Evolutionary conservation across 2,329 filamentous ascomycete species (phyloP).

Genomic region (Gremmenia infestans): DNA sequence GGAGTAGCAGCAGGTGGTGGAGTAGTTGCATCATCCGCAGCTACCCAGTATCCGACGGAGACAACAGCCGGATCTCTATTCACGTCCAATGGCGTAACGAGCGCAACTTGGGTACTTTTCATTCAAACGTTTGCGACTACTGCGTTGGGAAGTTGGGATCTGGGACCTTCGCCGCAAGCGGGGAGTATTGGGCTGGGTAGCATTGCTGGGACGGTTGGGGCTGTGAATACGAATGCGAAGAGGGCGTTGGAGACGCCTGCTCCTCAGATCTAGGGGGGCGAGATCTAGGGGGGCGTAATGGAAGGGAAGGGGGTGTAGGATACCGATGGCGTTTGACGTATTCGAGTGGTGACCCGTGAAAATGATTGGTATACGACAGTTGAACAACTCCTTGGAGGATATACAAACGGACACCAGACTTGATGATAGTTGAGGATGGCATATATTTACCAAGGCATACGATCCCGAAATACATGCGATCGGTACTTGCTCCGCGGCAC

Average conservation of each 20-base stretch:
- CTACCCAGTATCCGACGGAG: slow-evolving; percentile 18
- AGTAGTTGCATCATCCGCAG: background rate
- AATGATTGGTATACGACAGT: too few species aligned
- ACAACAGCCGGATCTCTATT: slow-evolving; percentile 15
- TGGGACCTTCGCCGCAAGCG: slow-evolving; percentile 22
- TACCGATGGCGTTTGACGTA: too few species aligned
- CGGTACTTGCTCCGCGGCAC: background rate
- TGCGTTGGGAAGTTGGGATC: slow-evolving; percentile 26
- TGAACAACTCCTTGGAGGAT: too few species aligned
- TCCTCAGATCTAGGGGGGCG: background rate
- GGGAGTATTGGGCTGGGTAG: slow-evolving; percentile 26
- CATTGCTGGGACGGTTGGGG: slow-evolving; percentile 14
- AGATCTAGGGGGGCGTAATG: background rate
- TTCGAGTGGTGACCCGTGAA: too few species aligned
- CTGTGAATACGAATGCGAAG: slow-evolving; percentile 8
- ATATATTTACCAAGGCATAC: background rate
- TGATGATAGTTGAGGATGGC: background rate
- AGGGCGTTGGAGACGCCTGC: slow-evolving; percentile 5
- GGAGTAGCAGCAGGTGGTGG: slow-evolving; percentile 4
- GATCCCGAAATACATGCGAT: background rate
- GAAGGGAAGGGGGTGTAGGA: too few species aligned
- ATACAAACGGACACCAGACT: too few species aligned
- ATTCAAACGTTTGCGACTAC: slow-evolving; percentile 29
- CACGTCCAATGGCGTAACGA: slow-evolving; percentile 16
- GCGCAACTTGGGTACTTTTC: slow-evolving; percentile 15